Evolutionary conservation across 2,329 filamentous ascomycete species (phyloP), one percentile per base, ranked within the genome.

Genomic region (Cercospora sp.): DNA sequence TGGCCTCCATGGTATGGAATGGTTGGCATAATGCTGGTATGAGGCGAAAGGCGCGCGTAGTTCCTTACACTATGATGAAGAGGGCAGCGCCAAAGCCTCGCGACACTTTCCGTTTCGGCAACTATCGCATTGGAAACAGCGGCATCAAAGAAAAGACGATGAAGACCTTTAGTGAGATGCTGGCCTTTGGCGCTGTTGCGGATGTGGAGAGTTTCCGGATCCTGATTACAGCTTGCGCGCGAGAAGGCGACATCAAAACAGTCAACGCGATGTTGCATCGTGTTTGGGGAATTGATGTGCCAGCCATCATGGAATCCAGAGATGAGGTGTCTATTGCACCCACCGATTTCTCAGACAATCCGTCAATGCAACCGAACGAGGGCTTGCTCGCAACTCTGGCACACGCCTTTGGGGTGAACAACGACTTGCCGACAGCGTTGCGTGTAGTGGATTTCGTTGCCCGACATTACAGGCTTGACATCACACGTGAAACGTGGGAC

Each of bases 371-470:
- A 61, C 91, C 92, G 2, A 87, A 86, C 0, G 70, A 77, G 7
- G 80, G 82, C 2, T 82, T 94, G 0, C 82, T 94, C 23, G 82
- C 86, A 64, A 85, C 89, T 8, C 80, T 94, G n/a, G 89, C 90
- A 5, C 88, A 92, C 75, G 82, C 84, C 1, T 91, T 90, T 70
- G 86, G 90, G n/a, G 84, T 84, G 69, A 91, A 90, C 78, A 88
- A 86, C 59, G 83, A 89, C 64, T 82, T 93, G 3, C 76, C 82
- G 0, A 81, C 84, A 1, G 90, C 87, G 12, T 75, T 90, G 28
- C 83, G 85, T 48, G 74, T 90, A 0, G 79, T 93, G 12, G 84
- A 90, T 68, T 86, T 86, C 72, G 77, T 94, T 59, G 89, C 91
- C 0, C 79, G 79, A 1, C 81, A 81, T 6, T 91, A 90, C 78